Evolutionary conservation across 1,284 basidiomycete species (phyloP).

Genomic region (Malassezia vespertilionis): DNA sequence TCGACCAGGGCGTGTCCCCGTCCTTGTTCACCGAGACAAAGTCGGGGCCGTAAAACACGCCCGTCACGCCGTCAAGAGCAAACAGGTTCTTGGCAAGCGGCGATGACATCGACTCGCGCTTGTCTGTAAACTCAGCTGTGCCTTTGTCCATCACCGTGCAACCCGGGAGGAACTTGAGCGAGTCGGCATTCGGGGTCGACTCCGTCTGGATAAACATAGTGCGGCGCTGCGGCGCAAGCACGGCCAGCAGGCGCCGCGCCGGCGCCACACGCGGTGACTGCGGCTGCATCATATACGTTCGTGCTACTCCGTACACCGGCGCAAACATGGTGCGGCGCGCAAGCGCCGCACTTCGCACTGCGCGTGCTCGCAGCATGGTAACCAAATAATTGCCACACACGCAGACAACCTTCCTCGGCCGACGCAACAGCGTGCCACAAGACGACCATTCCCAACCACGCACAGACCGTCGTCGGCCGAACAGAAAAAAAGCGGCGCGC

Average conservation of each 20-base stretch:
- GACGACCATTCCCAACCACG: neutral
- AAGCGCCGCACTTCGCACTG: neutral
- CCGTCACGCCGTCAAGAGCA: constrained; percentile 77
- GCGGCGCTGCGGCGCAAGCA: constrained; percentile 29
- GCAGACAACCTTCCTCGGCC: too few relatives aligned
- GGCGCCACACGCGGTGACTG: neutral
- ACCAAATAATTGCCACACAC: too few relatives aligned
- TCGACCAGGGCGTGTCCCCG: constrained; percentile 69
- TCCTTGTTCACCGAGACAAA: constrained; percentile 95
- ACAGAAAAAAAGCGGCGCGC: neutral
- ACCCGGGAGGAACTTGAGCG: constrained; percentile 94
- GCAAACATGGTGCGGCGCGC: neutral
- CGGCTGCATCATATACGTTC: neutral
- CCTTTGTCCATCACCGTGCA: constrained; percentile 72
- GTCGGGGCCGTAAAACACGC: constrained; percentile 90
- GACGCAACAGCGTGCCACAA: too few relatives aligned
- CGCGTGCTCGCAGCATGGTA: constrained; percentile 1
- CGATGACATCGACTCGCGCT: constrained; percentile 53
- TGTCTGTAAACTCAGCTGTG: constrained; percentile 82
- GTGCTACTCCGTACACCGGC: neutral
- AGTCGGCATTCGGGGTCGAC: constrained; percentile 90
- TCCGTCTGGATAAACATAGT: constrained; percentile 57
- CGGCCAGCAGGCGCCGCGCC: constrained; percentile 63
- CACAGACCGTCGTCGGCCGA: constrained; percentile 13
- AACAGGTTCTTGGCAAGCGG: constrained; percentile 86